These are phyloP conservation scores for Gossypium armourianum DNA, from an alignment of 441 rosid genomes.

Conservation along the genomic window DNA sequence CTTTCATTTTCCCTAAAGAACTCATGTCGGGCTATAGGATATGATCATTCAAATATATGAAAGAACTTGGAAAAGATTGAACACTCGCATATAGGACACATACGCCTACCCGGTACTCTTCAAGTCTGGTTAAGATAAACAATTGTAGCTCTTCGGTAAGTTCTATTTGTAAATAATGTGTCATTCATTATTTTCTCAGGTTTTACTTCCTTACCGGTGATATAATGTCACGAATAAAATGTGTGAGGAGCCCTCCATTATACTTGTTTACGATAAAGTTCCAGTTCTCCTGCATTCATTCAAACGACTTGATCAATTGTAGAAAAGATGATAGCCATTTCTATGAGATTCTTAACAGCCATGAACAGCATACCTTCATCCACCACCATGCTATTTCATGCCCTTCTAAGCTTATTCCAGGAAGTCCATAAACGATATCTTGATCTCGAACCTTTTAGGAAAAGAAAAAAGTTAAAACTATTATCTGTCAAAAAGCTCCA, in stretches of 20 bases:
- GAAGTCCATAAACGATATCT: conserved; percentile 45
- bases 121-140: not conserved
- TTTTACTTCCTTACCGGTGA: conserved; percentile 46
- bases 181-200: not conserved
- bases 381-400: conserved; percentile 61
- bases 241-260: conserved; percentile 65
- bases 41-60: not conserved
- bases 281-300: conserved; percentile 53
- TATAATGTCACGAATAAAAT: conserved; percentile 51
- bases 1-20: not conserved
- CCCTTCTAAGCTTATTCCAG: conserved; percentile 41
- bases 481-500: not conserved
- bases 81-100: not conserved
- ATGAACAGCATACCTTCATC: conserved; percentile 35
- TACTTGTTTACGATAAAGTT: conserved; percentile 49
- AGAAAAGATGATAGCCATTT: not conserved
- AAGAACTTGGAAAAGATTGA: not conserved
- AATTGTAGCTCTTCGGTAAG: not conserved
- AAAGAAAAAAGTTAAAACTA: conserved; percentile 1
- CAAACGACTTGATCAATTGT: not conserved
- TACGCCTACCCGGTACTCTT: not conserved
- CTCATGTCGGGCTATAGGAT: not conserved
- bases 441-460: conserved; percentile 61
- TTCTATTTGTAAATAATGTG: not conserved
- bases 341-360: not conserved